Base-by-base conservation (phyloP, 176 grass and related monocot genomes). In the Rhynchospora pubera region DNA sequence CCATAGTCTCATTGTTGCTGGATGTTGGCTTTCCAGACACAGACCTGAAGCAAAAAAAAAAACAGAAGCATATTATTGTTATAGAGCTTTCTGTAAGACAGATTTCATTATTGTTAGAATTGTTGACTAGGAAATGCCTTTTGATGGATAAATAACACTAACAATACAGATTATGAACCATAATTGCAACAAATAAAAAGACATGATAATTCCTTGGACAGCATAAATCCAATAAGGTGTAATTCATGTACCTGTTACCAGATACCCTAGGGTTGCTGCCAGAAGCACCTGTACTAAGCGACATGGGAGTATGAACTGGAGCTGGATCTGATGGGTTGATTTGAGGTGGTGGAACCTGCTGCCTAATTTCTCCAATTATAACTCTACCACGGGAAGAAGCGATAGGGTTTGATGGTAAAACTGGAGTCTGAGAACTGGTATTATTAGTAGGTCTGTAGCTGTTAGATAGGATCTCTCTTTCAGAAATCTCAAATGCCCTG, bases 21-120 rank as follows among this genome's bases (percentile, higher is more conserved):
- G 84, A 86, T 90, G 91, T 91, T 21, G 91, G 89, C 51, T 96
- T 93, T 22, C 84, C 87, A 83, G 93, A 87, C 67, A 86, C 85
- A 47, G 84, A 73, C 39, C 84, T 89, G 14, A 60, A 52, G 51
- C 39, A 67, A 65, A 77, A 19, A 77, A 45, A 32, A 47, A 67
- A 57, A 57, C 42, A 70, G 39, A 21, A 55, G 55, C 23, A 18
- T 70, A 55, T 69, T 70, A 55, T 69, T 16, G 6, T 47, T 11
- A 46, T 19, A 71, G 18, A n/a, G 2, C 18, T 70, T 70, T 28
- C 16, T 32, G 10, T 32, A 52, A 56, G 2, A 22, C 53, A 53
- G 5, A 56, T 77, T 53, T 77, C 72, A 77, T 55, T 77, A 52
- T 56, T 77, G 23, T 22, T 55, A 23, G 24, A 55, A 77, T 55